These are phyloP conservation scores for Ramularia collo-cygni DNA, from an alignment of 2,329 filamentous ascomycete species.

Conservation along the genomic window DNA sequence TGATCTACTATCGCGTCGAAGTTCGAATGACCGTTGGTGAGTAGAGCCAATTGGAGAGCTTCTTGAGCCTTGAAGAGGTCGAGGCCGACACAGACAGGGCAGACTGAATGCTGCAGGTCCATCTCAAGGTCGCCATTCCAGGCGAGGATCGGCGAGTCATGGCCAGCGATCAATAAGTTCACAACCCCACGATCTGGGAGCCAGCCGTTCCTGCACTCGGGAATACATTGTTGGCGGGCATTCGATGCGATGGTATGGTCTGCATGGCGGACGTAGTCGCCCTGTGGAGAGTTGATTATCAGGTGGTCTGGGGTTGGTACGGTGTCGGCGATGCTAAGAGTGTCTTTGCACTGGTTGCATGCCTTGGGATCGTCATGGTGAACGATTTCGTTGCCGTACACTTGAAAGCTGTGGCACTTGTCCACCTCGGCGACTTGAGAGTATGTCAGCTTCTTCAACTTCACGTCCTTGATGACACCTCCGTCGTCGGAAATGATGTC, in stretches of 20 bases:
- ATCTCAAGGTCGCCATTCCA: slow-evolving; percentile 5
- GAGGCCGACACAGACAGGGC: slow-evolving; percentile 24
- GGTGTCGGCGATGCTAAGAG: slow-evolving; percentile 10
- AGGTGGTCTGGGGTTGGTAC: slow-evolving; percentile 6
- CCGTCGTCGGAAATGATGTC: slow-evolving; percentile 10
- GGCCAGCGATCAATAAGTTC: slow-evolving; percentile 16
- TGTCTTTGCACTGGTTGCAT: slow-evolving; percentile 5
- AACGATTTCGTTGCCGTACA: slow-evolving; percentile 16
- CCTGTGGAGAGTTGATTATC: slow-evolving; percentile 13
- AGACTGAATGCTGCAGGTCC: slow-evolving; percentile 15
- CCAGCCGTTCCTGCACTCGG: slow-evolving; percentile 18
- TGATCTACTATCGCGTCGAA: too few species aligned
- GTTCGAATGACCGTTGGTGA: slow-evolving; percentile 10
- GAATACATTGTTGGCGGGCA: slow-evolving; percentile 9
- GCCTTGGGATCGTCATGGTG: slow-evolving; percentile 4
- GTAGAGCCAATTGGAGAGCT: slow-evolving; percentile 13
- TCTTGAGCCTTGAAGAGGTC: slow-evolving; percentile 19
- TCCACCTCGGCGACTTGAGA: slow-evolving; percentile 3
- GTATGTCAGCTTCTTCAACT: slow-evolving; percentile 11
- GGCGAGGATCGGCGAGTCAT: slow-evolving; percentile 10
- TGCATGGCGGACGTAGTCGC: slow-evolving; percentile 15
- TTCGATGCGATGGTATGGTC: slow-evolving; percentile 1
- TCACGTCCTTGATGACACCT: slow-evolving; percentile 11
- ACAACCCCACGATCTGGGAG: slow-evolving; percentile 12
- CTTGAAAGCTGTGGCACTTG: slow-evolving; percentile 16